Conservation (phyloP, 1,139 yeast genomes). For the Meyerozyma sp. region DNA sequence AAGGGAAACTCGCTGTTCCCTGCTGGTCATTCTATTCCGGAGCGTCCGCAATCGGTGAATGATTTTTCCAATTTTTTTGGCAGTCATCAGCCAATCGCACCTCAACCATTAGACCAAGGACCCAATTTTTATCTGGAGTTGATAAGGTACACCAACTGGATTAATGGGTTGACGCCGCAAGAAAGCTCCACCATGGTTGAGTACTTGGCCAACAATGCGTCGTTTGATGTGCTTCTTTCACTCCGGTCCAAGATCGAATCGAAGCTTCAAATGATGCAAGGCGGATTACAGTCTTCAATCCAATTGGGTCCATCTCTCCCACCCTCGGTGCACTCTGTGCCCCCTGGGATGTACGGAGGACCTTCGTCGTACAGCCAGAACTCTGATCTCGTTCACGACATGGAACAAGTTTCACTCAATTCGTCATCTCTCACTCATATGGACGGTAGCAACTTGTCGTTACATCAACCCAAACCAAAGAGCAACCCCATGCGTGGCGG, state of each 20-base stretch:
- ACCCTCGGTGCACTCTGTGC: conserved; percentile 1
- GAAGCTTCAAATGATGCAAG: conserved; percentile 1
- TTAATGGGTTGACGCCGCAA: conserved; percentile 48
- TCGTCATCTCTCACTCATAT: not conserved
- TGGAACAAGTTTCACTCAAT: conserved; percentile 24
- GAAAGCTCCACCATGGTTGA: conserved; percentile 60
- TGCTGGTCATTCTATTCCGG: conserved; percentile 25
- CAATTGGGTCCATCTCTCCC: not conserved
- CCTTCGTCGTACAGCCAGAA: conserved; percentile 9
- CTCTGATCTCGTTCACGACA: conserved; percentile 10
- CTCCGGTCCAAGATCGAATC: conserved; percentile 23
- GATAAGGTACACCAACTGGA: conserved; percentile 54
- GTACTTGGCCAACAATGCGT: conserved; percentile 46
- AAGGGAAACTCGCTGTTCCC: conserved; percentile 6
- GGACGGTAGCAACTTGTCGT: conserved; percentile 5
- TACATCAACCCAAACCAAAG: conserved; percentile 6
- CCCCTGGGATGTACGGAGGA: not conserved
- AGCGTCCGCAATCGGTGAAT: conserved; percentile 41
- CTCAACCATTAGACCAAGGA: conserved; percentile 7
- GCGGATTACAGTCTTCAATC: not conserved
- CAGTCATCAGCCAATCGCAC: conserved; percentile 11
- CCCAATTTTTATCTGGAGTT: conserved; percentile 38
- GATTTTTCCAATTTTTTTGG: conserved; percentile 31
- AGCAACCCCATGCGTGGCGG: conserved; percentile 3
- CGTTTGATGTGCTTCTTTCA: conserved; percentile 42